Percentiles rank a stretch among this genome's conserved stretches.
These are phyloP conservation scores for Funneliformis caledonium DNA, from an alignment of 371 early-diverging fungal genomes.

Conservation along the genomic window DNA sequence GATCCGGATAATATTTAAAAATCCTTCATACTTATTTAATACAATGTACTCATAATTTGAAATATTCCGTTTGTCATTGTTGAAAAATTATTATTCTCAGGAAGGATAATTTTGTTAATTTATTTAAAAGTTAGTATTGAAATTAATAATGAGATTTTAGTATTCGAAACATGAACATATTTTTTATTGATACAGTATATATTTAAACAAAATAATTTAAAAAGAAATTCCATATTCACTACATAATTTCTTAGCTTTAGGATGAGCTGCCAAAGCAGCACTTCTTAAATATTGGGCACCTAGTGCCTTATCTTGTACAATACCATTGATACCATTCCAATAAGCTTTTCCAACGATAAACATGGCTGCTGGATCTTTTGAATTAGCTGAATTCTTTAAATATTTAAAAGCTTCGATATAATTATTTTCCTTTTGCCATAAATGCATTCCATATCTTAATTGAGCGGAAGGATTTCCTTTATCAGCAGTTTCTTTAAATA, in stretches of 20 bases:
- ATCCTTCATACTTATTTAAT: no score
- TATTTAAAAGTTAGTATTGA: no score
- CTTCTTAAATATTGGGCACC: slow-evolving; percentile 3
- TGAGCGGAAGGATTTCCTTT: slow-evolving; percentile 3
- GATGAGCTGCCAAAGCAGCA: slow-evolving; percentile 1
- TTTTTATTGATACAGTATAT: no score
- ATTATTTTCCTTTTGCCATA: slow-evolving; percentile 10
- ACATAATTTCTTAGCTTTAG: slow-evolving; percentile 26
- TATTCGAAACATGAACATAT: no score
- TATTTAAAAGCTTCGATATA: neutral
- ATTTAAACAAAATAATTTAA: neutral
- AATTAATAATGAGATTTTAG: no score
- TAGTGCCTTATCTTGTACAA: neutral
- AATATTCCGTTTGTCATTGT: no score
- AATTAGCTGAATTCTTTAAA: slow-evolving; percentile 2
- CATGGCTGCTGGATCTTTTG: neutral
- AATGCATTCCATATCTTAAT: neutral
- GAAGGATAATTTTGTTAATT: no score
- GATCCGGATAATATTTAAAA: no score
- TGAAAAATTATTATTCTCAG: no score
- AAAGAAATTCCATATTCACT: neutral
- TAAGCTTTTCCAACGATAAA: slow-evolving; percentile 18
- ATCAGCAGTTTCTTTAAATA: slow-evolving; percentile 37
- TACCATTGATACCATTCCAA: slow-evolving; percentile 16
- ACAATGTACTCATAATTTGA: no score